Evolutionary conservation across 1,284 basidiomycete genomes (phyloP).

Genomic region (Microstroma glucosiphilum): DNA sequence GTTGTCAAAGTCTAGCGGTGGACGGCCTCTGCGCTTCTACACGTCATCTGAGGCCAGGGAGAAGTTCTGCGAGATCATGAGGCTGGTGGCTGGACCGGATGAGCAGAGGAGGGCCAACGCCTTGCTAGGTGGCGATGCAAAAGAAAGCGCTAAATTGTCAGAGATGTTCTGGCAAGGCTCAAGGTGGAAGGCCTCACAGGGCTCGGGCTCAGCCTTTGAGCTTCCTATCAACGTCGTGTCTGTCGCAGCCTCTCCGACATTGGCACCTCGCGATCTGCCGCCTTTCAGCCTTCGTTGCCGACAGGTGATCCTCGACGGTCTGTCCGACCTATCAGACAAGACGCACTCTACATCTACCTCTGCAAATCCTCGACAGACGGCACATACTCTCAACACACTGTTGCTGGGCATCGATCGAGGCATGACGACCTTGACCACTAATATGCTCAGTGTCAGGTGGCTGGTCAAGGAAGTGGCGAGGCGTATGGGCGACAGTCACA

Average conservation of each 20-base stretch:
- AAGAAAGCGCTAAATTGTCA: slow-evolving; percentile 9
- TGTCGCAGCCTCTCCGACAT: not conserved
- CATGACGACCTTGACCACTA: slow-evolving; percentile 33
- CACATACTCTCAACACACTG: slow-evolving; percentile 18
- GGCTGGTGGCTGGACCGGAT: slow-evolving; percentile 21
- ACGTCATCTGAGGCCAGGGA: slow-evolving; percentile 10
- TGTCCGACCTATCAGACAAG: not conserved
- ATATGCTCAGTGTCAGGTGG: slow-evolving; percentile 34
- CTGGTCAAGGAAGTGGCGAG: slow-evolving; percentile 18
- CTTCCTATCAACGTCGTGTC: slow-evolving; percentile 19
- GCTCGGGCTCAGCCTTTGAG: slow-evolving; percentile 14
- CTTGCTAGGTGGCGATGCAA: slow-evolving; percentile 14
- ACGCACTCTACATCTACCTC: not conserved
- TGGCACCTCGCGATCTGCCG: not conserved
- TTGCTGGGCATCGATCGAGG: slow-evolving; percentile 16
- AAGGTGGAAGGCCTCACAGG: slow-evolving; percentile 15
- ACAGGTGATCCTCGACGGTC: not conserved
- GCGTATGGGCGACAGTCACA: not conserved
- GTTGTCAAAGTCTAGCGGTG: not conserved
- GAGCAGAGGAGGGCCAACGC: slow-evolving; percentile 25
- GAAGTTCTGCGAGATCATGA: slow-evolving; percentile 14
- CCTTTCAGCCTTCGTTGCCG: not conserved
- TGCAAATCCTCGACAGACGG: slow-evolving; percentile 11
- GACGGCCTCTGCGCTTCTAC: slow-evolving; percentile 4
- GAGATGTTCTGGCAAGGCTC: slow-evolving; percentile 25